Evolutionary conservation across 75 land plant genomes (phyloP).

Genomic region (Picea sitchensis): DNA sequence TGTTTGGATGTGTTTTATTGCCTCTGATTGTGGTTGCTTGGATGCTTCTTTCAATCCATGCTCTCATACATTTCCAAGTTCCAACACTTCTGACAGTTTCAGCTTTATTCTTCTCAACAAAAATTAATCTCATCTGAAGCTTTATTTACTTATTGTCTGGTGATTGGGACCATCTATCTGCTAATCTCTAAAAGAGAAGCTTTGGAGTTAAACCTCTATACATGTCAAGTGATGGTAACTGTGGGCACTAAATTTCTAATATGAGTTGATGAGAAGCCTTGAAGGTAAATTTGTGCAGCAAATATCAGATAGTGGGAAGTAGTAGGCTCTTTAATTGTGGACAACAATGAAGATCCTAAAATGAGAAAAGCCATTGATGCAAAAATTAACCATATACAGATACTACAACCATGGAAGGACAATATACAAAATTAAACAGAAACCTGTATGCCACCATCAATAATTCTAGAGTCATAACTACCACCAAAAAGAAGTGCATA

Average conservation of each 20-base stretch:
- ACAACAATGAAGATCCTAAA: background rate
- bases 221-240: background rate
- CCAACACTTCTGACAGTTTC: background rate
- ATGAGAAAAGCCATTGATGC: background rate
- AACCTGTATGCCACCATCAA: background rate
- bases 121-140: background rate
- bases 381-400: background rate
- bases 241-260: background rate
- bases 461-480: background rate
- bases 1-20: background rate
- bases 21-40: background rate
- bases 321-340: background rate
- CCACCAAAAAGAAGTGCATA: background rate
- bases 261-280: background rate
- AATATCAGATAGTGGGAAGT: background rate
- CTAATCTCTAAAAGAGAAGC: background rate
- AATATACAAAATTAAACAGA: background rate
- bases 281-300: background rate
- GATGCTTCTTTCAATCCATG: background rate
- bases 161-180: background rate
- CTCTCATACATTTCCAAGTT: background rate
- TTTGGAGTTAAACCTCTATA: background rate
- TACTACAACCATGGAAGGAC: background rate
- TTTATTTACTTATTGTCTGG: background rate
- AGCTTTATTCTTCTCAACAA: constrained; percentile 3